Evolutionary conservation across 768 basidiomycete species (phyloP).

Genomic region (Clitopilus passeckerianus): DNA sequence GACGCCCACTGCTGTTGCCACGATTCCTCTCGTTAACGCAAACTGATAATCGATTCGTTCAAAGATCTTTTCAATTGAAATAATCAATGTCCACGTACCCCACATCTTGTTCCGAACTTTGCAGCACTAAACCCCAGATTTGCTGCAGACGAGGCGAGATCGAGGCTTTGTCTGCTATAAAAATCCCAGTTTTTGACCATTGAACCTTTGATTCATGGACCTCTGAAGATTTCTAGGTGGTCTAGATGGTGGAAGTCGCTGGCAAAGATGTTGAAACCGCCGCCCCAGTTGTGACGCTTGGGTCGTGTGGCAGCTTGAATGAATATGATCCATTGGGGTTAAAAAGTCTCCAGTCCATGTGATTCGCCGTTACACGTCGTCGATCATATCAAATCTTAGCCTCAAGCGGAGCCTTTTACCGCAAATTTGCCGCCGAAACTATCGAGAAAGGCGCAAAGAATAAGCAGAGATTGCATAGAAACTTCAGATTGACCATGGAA

Average conservation of each 20-base stretch:
- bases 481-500: background rate
- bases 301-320: background rate
- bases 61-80: background rate
- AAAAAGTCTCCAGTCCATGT: background rate
- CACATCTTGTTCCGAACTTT: conserved; percentile 63
- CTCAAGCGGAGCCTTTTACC: conserved; percentile 1
- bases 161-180: conserved; percentile 55
- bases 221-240: conserved; percentile 3
- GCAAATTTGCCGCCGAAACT: background rate
- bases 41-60: conserved; percentile 40
- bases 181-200: conserved; percentile 45
- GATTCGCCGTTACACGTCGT: background rate
- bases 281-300: background rate
- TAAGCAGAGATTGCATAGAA: background rate
- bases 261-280: background rate
- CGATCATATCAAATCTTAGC: conserved; percentile 12
- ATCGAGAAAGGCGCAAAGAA: background rate
- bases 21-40: conserved; percentile 57
- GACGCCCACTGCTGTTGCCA: conserved; percentile 50
- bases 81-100: conserved; percentile 39
- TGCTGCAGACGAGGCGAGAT: conserved; percentile 59
- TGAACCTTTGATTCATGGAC: conserved; percentile 10
- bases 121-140: conserved; percentile 64
- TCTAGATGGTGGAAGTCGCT: background rate
- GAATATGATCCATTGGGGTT: background rate